Percentiles rank a stretch among this genome's conserved stretches.
These are phyloP conservation scores for Rhizophora mangle DNA, from an alignment of 345 rosid genomes.

Conservation along the genomic window DNA sequence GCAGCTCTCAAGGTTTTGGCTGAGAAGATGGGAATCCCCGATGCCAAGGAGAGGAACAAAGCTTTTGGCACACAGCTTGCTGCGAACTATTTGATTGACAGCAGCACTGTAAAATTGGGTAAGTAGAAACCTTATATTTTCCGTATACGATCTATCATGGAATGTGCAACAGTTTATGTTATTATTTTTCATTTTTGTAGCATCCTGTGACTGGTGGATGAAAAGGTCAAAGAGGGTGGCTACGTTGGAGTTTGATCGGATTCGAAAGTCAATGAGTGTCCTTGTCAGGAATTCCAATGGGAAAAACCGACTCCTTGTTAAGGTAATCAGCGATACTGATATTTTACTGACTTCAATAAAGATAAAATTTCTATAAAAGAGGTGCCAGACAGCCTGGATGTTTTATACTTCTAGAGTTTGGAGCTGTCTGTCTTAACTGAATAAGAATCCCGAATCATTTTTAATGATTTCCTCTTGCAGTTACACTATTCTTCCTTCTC, in stretches of 20 bases:
- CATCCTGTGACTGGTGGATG: constrained; percentile 80
- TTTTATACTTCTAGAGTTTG: background rate
- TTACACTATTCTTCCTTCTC: no score
- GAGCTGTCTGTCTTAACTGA: no score
- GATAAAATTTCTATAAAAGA: background rate
- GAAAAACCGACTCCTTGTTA: constrained; percentile 68
- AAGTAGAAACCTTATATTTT: constrained; percentile 15
- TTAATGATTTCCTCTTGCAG: no score
- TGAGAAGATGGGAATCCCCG: constrained; percentile 85
- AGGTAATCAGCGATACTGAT: constrained; percentile 45
- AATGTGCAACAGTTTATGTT: constrained; percentile 12
- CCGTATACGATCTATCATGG: background rate
- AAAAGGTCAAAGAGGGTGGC: constrained; percentile 68
- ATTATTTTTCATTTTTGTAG: constrained; percentile 28
- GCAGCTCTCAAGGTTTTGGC: constrained; percentile 93
- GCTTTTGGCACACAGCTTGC: constrained; percentile 46
- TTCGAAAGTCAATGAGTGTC: constrained; percentile 85
- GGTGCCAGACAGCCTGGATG: background rate
- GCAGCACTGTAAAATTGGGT: constrained; percentile 66
- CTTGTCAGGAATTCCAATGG: constrained; percentile 68
- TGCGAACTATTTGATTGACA: constrained; percentile 55
- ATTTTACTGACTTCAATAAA: background rate
- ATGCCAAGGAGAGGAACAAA: constrained; percentile 49
- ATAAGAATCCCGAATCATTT: no score
- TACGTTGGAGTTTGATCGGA: constrained; percentile 84